Evolutionary conservation across 2,329 filamentous ascomycete genomes (phyloP).

Genomic region (Harringtonia aguacate): DNA sequence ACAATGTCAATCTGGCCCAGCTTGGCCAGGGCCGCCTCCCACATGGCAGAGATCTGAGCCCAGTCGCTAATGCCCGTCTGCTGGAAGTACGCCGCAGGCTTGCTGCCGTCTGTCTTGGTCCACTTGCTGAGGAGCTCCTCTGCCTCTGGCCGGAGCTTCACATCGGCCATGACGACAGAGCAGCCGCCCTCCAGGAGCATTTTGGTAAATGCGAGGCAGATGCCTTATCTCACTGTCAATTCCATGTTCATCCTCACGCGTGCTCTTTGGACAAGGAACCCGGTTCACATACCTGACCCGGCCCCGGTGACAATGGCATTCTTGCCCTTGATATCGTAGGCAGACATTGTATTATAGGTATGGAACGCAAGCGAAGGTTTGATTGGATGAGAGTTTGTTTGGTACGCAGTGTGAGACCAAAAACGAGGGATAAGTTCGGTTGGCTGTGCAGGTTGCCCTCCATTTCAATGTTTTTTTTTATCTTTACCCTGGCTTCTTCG

Average conservation of each 20-base stretch:
- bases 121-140: constrained; percentile 17
- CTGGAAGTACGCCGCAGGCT: constrained; percentile 25
- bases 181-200: constrained; percentile 29
- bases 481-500: no score
- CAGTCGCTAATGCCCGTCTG: constrained; percentile 33
- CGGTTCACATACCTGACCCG: constrained; percentile 31
- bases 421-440: neutral
- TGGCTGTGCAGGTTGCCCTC: no score
- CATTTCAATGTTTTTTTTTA: no score
- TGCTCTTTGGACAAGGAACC: neutral
- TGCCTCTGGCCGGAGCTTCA: constrained; percentile 30
- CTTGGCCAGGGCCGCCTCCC: constrained; percentile 19
- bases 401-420: no score
- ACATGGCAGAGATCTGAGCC: constrained; percentile 24
- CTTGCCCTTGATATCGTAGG: constrained; percentile 19
- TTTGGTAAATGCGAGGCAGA: constrained; percentile 31
- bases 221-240: constrained; percentile 21
- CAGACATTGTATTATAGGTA: neutral
- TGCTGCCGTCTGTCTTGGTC: constrained; percentile 7
- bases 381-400: no score
- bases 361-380: neutral
- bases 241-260: neutral
- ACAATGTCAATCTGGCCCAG: constrained; percentile 30
- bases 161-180: constrained; percentile 34
- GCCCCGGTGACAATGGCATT: constrained; percentile 44